phyloP scores from a whole-genome alignment of 1,284 basidiomycete species.

The Cystobasidiaceae sp. region DNA sequence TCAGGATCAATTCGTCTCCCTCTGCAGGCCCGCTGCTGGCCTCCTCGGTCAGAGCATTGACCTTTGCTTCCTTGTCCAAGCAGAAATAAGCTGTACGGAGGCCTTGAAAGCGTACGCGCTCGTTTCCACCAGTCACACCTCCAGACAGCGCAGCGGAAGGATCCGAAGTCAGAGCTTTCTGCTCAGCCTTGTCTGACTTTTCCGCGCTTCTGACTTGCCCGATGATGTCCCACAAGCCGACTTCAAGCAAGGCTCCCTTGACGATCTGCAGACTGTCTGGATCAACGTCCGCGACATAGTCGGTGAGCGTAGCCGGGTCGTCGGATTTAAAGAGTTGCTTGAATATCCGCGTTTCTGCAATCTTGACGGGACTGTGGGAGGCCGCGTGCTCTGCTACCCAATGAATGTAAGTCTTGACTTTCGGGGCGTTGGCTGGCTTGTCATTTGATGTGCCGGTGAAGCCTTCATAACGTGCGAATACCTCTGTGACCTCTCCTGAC shows the following conservation, averaged over 20 bases:
- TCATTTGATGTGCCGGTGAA: slow-evolving; percentile 44
- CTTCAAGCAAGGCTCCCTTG: slow-evolving; percentile 75
- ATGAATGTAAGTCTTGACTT: slow-evolving; percentile 94
- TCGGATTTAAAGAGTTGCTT: slow-evolving; percentile 90
- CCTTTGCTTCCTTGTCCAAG: slow-evolving; percentile 74
- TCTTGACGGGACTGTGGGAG: slow-evolving; percentile 69
- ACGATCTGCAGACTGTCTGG: slow-evolving; percentile 71
- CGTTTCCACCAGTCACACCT: slow-evolving; percentile 63
- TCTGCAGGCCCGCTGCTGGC: slow-evolving; percentile 51
- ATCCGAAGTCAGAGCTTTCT: slow-evolving; percentile 41
- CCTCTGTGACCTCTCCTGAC: slow-evolving; percentile 69
- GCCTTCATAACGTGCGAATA: slow-evolving; percentile 71
- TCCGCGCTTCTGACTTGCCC: slow-evolving; percentile 56
- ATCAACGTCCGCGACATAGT: slow-evolving; percentile 74
- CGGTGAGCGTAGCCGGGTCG: slow-evolving; percentile 65
- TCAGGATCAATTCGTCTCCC: slow-evolving; percentile 74
- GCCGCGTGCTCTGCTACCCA: slow-evolving; percentile 87
- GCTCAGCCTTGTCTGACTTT: slow-evolving; percentile 53
- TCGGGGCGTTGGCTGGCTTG: slow-evolving; percentile 48
- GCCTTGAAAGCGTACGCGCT: slow-evolving; percentile 94
- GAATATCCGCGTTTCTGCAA: slow-evolving; percentile 90
- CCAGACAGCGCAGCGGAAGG: slow-evolving; percentile 45
- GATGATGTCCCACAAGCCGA: slow-evolving; percentile 81
- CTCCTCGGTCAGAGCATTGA: slow-evolving; percentile 56
- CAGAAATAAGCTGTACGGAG: slow-evolving; percentile 93